A percentile compares a stretch with the other conserved stretches of the same genome.
Conservation (phyloP, 441 rosid species). For the Erysimum cheiri region DNA sequence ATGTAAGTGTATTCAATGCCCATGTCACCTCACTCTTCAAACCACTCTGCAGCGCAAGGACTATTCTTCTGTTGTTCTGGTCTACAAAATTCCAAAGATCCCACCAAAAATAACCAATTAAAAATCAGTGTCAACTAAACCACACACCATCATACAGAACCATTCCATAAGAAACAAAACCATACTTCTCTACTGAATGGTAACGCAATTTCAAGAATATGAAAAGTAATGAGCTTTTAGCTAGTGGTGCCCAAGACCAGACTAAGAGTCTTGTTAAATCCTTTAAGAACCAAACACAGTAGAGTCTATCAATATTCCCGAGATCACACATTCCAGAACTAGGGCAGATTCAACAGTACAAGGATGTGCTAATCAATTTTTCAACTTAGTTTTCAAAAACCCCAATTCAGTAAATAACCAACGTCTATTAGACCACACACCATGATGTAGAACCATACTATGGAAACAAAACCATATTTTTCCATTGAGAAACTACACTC, state of each 20-base stretch:
- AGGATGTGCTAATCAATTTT: background rate
- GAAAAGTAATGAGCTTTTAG: conserved; percentile 17
- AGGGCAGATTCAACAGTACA: background rate
- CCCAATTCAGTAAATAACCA: background rate
- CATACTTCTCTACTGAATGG: background rate
- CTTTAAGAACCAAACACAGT: background rate
- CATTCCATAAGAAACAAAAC: conserved; percentile 12
- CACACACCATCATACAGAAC: background rate
- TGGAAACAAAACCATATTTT: background rate
- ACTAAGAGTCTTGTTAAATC: background rate
- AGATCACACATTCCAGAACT: background rate
- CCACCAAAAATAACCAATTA: background rate
- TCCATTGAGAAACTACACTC: background rate
- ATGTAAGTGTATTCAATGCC: conserved; percentile 89
- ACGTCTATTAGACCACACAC: background rate
- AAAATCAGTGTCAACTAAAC: background rate
- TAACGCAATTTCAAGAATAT: background rate
- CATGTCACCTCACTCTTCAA: conserved; percentile 91
- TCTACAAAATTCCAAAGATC: conserved; percentile 49
- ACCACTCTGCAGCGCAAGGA: conserved; percentile 91
- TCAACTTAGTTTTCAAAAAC: background rate
- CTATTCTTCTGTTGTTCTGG: conserved; percentile 86
- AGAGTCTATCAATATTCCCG: background rate
- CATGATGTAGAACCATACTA: background rate
- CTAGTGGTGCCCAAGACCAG: background rate